Evolutionary conservation across 768 basidiomycete genomes (phyloP), one percentile per base, ranked within the genome.

Genomic region (Kwoniella sp.): DNA sequence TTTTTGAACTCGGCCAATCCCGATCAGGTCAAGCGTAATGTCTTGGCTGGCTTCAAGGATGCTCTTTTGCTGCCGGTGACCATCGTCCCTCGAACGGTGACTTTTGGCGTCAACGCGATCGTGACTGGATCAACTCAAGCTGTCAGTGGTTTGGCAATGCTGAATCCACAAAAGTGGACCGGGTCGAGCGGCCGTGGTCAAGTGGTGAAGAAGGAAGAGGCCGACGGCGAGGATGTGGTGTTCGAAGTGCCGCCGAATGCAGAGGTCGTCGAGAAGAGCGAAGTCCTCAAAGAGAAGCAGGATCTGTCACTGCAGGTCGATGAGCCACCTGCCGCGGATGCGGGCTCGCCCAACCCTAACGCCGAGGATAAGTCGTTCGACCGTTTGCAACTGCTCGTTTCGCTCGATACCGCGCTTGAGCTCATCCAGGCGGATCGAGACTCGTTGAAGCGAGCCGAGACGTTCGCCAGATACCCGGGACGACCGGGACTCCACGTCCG

Each of bases 351-450:
- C 12, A 23, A 53, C 53, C 50, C 44, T 48, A 19, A 15, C 19
- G 32, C 19, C 41, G 36, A 60, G 11, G 53, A 59, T 3, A 52
- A 63, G 29, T 63, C 74, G 0, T 69, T 79, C 64, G 77, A 81
- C 62, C 81, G 83, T 34, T 80, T 99, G 3, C 91, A 98, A 62
- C 80, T 95, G 5, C 76, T 96, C 3, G 83, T 99, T 14, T 96
- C 91, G 4, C 82, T 99, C 11, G 92, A 96, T 67, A 81, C 85
- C 12, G 88, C 90, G 0, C 79, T 99, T 0, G 86, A 91, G 65
- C 80, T 99, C 31, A 92, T 99, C 50, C 92, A 98, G 57, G 85
- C 88, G 0, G 86, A 89, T 65, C 86, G 92, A 45, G 91, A 95
- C 56, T 82, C 86, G 0, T 79, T 92, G 34, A 96, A 98, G 73